Evolutionary conservation across 2,329 filamentous ascomycete species (phyloP).

Genomic region (Fusarium pseudoanthophilum): DNA sequence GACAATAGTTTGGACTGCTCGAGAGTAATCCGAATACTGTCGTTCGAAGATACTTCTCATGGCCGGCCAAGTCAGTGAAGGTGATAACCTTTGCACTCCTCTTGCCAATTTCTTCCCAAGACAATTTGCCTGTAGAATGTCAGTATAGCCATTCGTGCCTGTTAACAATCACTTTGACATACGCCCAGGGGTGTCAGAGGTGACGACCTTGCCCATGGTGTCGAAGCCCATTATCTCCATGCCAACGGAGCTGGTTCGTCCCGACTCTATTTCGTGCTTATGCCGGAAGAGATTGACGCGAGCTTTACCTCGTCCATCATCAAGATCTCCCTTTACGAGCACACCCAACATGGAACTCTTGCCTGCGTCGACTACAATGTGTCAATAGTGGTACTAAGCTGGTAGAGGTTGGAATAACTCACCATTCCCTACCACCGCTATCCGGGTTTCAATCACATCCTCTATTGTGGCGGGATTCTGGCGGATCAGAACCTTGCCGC

Average conservation of each 20-base stretch:
- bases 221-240: constrained; percentile 99
- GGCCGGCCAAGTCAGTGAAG: constrained; percentile 94
- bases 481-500: constrained; percentile 88
- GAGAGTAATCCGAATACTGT: constrained; percentile 96
- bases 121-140: constrained; percentile 66
- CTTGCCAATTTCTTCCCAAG: constrained; percentile 98
- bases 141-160: constrained; percentile 5
- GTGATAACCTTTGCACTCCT: constrained; percentile 96
- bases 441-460: constrained; percentile 92
- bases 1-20: constrained; percentile 95
- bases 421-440: constrained; percentile 96
- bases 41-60: constrained; percentile 93
- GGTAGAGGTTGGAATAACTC: constrained; percentile 37
- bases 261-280: constrained; percentile 97
- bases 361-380: constrained; percentile 83
- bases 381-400: constrained; percentile 20
- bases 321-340: constrained; percentile 92
- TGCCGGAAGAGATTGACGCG: constrained; percentile 96
- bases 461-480: constrained; percentile 79
- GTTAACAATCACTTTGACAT: constrained; percentile 54
- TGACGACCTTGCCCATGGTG: constrained; percentile 82
- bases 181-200: constrained; percentile 83
- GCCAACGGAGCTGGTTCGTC: constrained; percentile 93
- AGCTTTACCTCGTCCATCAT: constrained; percentile 93
- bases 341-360: constrained; percentile 98